These are phyloP conservation scores for Coffea canephora DNA, from an alignment of 257 asterid genomes.

Conservation along the genomic window DNA sequence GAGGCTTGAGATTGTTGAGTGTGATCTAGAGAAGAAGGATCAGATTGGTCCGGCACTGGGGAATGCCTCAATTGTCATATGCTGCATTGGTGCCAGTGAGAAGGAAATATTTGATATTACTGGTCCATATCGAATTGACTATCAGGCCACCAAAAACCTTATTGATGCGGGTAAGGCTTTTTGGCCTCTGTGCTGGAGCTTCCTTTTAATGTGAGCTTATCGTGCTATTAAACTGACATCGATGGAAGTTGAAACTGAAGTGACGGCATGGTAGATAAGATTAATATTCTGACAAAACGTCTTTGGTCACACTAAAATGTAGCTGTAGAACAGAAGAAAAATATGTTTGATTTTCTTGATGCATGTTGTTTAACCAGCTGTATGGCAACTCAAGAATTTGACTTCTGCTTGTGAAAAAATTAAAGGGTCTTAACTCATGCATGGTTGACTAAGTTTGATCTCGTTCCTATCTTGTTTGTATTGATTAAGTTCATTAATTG, in stretches of 20 bases:
- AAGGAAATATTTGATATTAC: constrained; percentile 79
- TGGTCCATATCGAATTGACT: constrained; percentile 92
- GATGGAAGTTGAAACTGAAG: too few relatives aligned
- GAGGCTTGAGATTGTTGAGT: constrained; percentile 91
- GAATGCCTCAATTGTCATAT: constrained; percentile 71
- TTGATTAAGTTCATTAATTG: background rate
- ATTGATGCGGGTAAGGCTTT: constrained; percentile 71
- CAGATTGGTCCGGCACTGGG: constrained; percentile 67
- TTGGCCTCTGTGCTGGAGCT: constrained; percentile 6
- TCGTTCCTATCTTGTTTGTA: background rate
- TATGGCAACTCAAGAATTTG: background rate
- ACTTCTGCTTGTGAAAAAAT: background rate
- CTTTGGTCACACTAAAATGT: too few relatives aligned
- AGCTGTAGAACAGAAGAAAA: too few relatives aligned
- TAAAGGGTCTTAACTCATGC: background rate
- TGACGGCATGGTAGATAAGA: too few relatives aligned
- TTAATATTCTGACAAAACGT: too few relatives aligned
- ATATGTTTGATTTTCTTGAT: background rate
- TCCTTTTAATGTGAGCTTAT: background rate
- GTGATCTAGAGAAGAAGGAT: constrained; percentile 80
- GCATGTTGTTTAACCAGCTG: background rate
- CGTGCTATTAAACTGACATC: too few relatives aligned
- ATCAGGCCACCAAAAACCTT: constrained; percentile 78
- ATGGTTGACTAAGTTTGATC: background rate
- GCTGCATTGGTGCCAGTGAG: constrained; percentile 98